Evolutionary conservation across 2,329 filamentous ascomycete genomes (phyloP).

Genomic region (Coniochaeta prunicola): DNA sequence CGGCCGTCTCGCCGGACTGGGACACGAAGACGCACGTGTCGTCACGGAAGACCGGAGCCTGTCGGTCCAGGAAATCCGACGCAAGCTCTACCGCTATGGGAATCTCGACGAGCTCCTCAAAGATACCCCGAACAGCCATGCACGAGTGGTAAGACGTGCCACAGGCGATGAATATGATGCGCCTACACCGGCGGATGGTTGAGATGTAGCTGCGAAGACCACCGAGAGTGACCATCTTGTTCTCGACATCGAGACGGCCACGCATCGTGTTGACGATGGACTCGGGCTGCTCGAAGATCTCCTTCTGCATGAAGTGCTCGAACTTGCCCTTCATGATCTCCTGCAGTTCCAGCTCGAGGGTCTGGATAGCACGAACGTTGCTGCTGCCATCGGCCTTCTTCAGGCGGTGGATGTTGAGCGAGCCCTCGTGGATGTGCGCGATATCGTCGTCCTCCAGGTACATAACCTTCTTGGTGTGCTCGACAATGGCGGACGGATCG

Average conservation of each 20-base stretch:
- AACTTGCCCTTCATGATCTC: conserved; percentile 99
- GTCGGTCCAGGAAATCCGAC: conserved; percentile 94
- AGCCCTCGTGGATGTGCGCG: conserved; percentile 98
- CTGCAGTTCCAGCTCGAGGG: conserved; percentile 95
- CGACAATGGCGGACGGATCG: conserved; percentile 94
- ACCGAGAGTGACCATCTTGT: conserved; percentile 93
- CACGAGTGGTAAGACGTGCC: conserved; percentile 98
- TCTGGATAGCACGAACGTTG: conserved; percentile 97
- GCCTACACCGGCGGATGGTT: conserved; percentile 91
- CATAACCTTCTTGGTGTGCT: conserved; percentile 99
- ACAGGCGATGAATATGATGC: conserved; percentile 98
- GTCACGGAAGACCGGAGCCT: conserved; percentile 97
- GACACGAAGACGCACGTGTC: conserved; percentile 99
- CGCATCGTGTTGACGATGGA: conserved; percentile 99
- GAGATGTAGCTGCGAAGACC: conserved; percentile 93
- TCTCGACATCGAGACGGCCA: conserved; percentile 87
- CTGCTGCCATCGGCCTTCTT: conserved; percentile 95
- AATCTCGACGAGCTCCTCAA: conserved; percentile 97
- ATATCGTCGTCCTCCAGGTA: conserved; percentile 99
- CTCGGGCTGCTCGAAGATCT: conserved; percentile 99
- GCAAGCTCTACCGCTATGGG: conserved; percentile 95
- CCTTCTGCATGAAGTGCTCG: conserved; percentile 99
- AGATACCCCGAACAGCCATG: conserved; percentile 97
- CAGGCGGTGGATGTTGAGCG: conserved; percentile 96
- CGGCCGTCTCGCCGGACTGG: conserved; percentile 96